Base-by-base conservation (phyloP, 305 asterid species). In the Lippia alba region DNA sequence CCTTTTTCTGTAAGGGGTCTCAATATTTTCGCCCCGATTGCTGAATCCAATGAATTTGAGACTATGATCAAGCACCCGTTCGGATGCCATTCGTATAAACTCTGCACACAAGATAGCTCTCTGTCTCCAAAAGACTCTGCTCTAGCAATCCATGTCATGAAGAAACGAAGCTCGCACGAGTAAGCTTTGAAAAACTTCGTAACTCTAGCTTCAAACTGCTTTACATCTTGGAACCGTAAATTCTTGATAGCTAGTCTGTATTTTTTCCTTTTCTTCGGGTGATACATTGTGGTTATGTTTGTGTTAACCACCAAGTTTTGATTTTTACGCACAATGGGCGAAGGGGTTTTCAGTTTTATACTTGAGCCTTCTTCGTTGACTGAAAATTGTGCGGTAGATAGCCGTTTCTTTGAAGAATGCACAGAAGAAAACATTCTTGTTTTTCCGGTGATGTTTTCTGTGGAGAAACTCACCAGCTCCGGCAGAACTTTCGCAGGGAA, bases 71-170 rank as follows among this genome's bases (percentile, higher is more conserved):
- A 69, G 81, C 99, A 94, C 12, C 89, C 91, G 44, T 82, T 71
- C 11, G 97, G 91, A 60, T 94, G 97, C n/a, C 88, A 56, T 58
- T 69, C 85, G 60, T 89, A 89, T 66, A 94, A 67, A 66, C 90
- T 91, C 50, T 85, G 86, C 1, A 89, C 15, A 0, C 82, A 66
- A 16, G 82, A 66, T 57, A 78, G 30, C 79, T 91, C 97, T 57
- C 97, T 86, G 0, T 44, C 82, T 16, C 95, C 87, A 67, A 91
- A 90, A 51, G 88, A 78, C 55, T 79, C 76, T 33, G 76, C 34
- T 33, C 93, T 64, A 55, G 96, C 86, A 68, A 94, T 87, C 99
- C 99, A 94, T 32, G 97, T 91, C 97, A 94, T 94, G 74, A 94
- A 94, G 65, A 88, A 90, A 1, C 85, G 83, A 17, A 76, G 62